phyloP scores from a whole-genome alignment of 106 monocot genomes.

The Acorus calamus region DNA sequence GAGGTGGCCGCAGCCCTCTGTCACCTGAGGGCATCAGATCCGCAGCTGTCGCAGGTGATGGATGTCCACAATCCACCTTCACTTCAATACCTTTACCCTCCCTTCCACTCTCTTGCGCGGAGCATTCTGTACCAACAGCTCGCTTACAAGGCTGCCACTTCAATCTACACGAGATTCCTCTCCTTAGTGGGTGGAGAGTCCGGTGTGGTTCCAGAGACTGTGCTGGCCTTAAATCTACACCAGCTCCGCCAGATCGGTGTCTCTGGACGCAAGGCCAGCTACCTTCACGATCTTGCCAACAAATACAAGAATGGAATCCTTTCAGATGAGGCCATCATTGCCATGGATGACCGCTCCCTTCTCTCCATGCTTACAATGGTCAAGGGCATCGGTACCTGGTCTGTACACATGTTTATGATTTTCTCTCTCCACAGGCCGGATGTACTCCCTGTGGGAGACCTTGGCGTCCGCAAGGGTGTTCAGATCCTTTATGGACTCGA shows the following conservation, averaged over 20 bases:
- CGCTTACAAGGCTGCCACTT: slow-evolving; percentile 69
- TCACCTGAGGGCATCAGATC: slow-evolving; percentile 50
- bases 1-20: slow-evolving; percentile 52
- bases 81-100: slow-evolving; percentile 40
- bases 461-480: slow-evolving; percentile 76
- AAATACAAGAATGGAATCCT: slow-evolving; percentile 62
- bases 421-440: slow-evolving; percentile 86
- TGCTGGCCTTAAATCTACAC: slow-evolving; percentile 42
- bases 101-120: slow-evolving; percentile 70
- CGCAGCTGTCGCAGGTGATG: slow-evolving; percentile 38
- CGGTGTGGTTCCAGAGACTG: slow-evolving; percentile 39
- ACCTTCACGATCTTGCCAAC: slow-evolving; percentile 72
- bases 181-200: slow-evolving; percentile 56
- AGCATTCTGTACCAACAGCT: slow-evolving; percentile 84
- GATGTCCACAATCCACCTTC: slow-evolving; percentile 34
- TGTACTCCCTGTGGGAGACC: slow-evolving; percentile 70
- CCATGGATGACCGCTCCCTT: slow-evolving; percentile 73
- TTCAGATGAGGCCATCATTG: slow-evolving; percentile 46
- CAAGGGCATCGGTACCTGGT: slow-evolving; percentile 92
- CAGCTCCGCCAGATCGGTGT: slow-evolving; percentile 83
- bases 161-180: slow-evolving; percentile 72
- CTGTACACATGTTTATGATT: slow-evolving; percentile 96
- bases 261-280: slow-evolving; percentile 62
- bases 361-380: slow-evolving; percentile 86
- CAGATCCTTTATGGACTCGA: slow-evolving; percentile 66